Conservation (phyloP, 768 basidiomycete genomes). For the Suillus tomentosus region DNA sequence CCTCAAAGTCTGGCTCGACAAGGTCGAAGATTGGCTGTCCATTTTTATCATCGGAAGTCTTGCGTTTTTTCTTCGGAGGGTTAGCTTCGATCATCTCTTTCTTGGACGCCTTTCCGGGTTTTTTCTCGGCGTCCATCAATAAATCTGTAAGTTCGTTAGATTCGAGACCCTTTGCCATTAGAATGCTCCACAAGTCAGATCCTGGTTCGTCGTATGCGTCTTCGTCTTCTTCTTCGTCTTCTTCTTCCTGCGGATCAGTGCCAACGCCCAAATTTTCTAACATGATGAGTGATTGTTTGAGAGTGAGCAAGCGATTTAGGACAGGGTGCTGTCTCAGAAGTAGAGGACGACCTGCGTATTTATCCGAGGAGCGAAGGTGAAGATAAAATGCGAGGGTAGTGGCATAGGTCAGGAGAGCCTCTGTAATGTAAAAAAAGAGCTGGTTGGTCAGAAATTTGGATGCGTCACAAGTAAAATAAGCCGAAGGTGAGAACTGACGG, state of each 20-base stretch:
- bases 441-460: neutral
- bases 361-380: conserved; percentile 72
- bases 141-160: conserved; percentile 56
- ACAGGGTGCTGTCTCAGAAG: conserved; percentile 72
- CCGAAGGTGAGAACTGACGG: conserved; percentile 54
- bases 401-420: conserved; percentile 87
- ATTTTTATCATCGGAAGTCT: conserved; percentile 34
- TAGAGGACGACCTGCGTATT: conserved; percentile 62
- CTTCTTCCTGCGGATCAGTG: conserved; percentile 47
- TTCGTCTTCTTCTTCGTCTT: conserved; percentile 47
- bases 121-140: conserved; percentile 49
- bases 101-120: conserved; percentile 19
- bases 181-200: conserved; percentile 44
- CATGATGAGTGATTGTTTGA: conserved; percentile 80
- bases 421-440: conserved; percentile 41
- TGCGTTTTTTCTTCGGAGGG: conserved; percentile 66
- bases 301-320: conserved; percentile 70
- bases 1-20: conserved; percentile 70
- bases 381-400: conserved; percentile 92
- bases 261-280: conserved; percentile 87
- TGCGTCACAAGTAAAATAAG: conserved; percentile 7
- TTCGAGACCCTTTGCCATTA: conserved; percentile 40
- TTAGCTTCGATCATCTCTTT: conserved; percentile 26
- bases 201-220: conserved; percentile 27
- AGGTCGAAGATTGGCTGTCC: conserved; percentile 65